Evolutionary conservation across 2,329 filamentous ascomycete genomes (phyloP).

Genomic region (Paecilomyces niveus): DNA sequence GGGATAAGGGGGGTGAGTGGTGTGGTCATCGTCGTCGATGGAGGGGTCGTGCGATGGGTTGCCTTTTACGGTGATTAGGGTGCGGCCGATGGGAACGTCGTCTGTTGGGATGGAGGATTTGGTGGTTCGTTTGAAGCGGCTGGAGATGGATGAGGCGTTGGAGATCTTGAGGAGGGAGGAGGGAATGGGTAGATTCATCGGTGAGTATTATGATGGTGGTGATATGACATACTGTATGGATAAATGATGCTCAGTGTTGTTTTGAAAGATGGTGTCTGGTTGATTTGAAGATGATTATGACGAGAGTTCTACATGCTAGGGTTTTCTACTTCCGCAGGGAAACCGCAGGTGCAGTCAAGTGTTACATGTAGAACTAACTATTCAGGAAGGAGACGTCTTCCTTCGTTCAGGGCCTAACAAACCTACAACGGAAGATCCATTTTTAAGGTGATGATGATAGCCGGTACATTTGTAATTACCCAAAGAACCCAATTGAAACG

Average conservation of each 20-base stretch:
- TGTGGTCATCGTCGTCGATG: background rate
- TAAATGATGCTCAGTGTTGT: background rate
- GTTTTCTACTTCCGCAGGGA: background rate
- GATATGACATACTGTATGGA: background rate
- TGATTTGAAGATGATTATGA: background rate
- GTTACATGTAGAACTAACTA: background rate
- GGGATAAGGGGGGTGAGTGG: background rate
- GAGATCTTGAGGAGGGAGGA: background rate
- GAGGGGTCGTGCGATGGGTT: background rate
- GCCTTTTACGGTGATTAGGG: background rate
- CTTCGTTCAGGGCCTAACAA: background rate
- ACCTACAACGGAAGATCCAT: background rate
- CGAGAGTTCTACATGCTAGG: background rate
- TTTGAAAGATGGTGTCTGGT: background rate
- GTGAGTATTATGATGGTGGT: background rate
- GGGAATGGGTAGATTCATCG: background rate
- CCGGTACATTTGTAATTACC: background rate
- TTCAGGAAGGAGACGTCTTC: background rate
- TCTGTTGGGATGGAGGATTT: background rate
- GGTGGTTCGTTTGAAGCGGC: background rate
- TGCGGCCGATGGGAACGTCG: background rate
- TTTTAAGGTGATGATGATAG: background rate
- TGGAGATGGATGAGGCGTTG: background rate
- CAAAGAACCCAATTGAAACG: background rate
- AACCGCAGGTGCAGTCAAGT: background rate